A percentile compares a stretch with the other conserved stretches of the same genome.
These are phyloP conservation scores for Pulveroboletus ravenelii DNA, from an alignment of 768 basidiomycete genomes.

Conservation along the genomic window DNA sequence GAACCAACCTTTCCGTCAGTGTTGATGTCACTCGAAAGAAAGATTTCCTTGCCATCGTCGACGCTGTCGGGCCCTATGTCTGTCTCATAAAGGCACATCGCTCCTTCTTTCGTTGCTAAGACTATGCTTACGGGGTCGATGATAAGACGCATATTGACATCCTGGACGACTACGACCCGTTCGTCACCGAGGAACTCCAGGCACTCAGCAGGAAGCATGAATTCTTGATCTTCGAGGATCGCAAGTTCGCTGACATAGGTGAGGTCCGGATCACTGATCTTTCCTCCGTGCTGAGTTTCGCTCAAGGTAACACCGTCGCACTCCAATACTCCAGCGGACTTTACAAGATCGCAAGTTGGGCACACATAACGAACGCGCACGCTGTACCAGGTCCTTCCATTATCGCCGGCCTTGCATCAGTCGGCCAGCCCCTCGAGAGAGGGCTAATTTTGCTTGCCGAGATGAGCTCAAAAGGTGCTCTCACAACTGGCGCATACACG, in stretches of 20 bases:
- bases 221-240: constrained; percentile 96
- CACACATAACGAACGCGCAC: constrained; percentile 97
- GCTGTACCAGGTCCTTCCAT: constrained; percentile 94
- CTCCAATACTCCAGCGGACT: constrained; percentile 92
- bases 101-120: constrained; percentile 5
- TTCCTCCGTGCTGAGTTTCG: not conserved
- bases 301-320: constrained; percentile 88
- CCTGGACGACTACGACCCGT: constrained; percentile 81
- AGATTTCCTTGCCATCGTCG: constrained; percentile 81
- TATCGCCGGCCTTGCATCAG: constrained; percentile 80
- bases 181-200: constrained; percentile 64
- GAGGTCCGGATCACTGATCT: constrained; percentile 15
- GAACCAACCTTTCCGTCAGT: constrained; percentile 90
- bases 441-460: constrained; percentile 91
- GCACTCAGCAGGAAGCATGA: constrained; percentile 75
- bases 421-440: constrained; percentile 77
- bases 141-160: constrained; percentile 94
- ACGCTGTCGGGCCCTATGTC: constrained; percentile 82
- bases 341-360: constrained; percentile 92
- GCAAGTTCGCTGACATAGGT: constrained; percentile 99
- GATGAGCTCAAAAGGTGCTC: constrained; percentile 89
- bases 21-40: constrained; percentile 84
- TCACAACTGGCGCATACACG: constrained; percentile 82
- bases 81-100: constrained; percentile 86
- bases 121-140: constrained; percentile 23